Evolutionary conservation across 2,329 filamentous ascomycete species (phyloP), one percentile per base, ranked within the genome.

Genomic region (Botrytis galanthina): DNA sequence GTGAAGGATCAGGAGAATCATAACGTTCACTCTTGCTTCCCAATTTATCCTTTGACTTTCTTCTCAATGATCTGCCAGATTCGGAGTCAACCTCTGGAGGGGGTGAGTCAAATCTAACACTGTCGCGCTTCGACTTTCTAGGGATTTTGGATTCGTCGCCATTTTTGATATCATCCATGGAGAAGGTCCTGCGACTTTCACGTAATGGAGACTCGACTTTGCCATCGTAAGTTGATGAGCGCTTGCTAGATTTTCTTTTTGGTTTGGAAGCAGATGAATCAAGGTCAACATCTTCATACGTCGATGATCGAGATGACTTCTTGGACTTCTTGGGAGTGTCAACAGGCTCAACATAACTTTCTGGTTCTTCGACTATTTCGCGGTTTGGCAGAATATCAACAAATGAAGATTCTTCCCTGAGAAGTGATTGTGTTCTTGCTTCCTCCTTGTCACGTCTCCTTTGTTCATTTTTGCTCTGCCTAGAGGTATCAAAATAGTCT

Each of bases 401-500:
- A 37, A 76, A 76, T 14, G 76, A 75, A n/a, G 72, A 61, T 63
- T 79, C 77, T n/a, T 80, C 79, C 60, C 72, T 66, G 44, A 77
- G 69, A 42, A 72, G 84, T 82, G 75, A 83, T 66, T 80, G 79
- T 46, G 29, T 64, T 74, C 79, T 75, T 75, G 81, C 79, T 32
- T 80, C 80, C 26, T 81, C 82, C 79, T 86, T 86, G 44, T 86
- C 84, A 26, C 82, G 81, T 80, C 84, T 85, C 79, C 85, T 86
- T 77, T 83, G 83, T 74, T 87, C 85, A 79, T 86, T 87, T 78
- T 85, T 87, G 79, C 82, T 86, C 61, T 84, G 75, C 73, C 82
- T 84, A 14, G 76, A 74, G 37, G 70, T 20, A 20, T 78, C 78
- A 66, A 77, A 77, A 60, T 78, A 78, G n/a, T 71, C 67, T 26